Conservation (phyloP, 139 green algal species). For the Ettlia oleoabundans region DNA sequence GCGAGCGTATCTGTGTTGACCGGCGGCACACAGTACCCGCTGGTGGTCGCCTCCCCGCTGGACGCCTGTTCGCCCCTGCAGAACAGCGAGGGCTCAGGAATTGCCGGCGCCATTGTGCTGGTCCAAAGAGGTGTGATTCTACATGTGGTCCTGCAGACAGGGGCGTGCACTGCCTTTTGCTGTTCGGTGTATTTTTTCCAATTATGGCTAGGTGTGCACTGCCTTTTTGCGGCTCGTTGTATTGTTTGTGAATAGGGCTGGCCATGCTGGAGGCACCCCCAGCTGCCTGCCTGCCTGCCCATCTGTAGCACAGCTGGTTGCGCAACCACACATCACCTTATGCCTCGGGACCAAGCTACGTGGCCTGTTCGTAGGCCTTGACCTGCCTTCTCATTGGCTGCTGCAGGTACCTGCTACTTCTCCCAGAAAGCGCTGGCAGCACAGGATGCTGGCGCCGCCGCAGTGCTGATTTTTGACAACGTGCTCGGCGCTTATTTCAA, state of each 20-base stretch:
- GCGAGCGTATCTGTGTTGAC: slow-evolving; percentile 8
- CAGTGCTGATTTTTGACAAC: slow-evolving; percentile 78
- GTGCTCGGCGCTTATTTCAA: slow-evolving; percentile 41
- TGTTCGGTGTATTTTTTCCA: no score
- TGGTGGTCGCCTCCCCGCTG: slow-evolving; percentile 37
- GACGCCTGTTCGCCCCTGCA: slow-evolving; percentile 49
- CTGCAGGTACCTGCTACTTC: slow-evolving; percentile 73
- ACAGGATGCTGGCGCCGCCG: slow-evolving; percentile 67
- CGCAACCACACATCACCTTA: no score
- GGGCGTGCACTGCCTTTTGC: no score
- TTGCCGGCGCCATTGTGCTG: slow-evolving; percentile 65
- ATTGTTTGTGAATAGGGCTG: no score
- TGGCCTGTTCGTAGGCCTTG: no score
- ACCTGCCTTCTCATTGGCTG: not conserved
- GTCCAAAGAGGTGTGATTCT: slow-evolving; percentile 44
- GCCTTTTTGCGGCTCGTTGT: no score
- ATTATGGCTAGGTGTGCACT: no score
- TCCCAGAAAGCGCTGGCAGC: slow-evolving; percentile 66
- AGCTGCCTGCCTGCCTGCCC: not conserved
- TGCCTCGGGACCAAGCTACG: no score
- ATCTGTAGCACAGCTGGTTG: not conserved
- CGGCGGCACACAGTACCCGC: not conserved
- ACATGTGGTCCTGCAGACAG: not conserved
- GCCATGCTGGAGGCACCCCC: no score
- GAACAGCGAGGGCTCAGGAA: slow-evolving; percentile 2